These are phyloP conservation scores for Phaeophleospora eucalypticola DNA, from an alignment of 2,329 filamentous ascomycete genomes.

Conservation along the genomic window DNA sequence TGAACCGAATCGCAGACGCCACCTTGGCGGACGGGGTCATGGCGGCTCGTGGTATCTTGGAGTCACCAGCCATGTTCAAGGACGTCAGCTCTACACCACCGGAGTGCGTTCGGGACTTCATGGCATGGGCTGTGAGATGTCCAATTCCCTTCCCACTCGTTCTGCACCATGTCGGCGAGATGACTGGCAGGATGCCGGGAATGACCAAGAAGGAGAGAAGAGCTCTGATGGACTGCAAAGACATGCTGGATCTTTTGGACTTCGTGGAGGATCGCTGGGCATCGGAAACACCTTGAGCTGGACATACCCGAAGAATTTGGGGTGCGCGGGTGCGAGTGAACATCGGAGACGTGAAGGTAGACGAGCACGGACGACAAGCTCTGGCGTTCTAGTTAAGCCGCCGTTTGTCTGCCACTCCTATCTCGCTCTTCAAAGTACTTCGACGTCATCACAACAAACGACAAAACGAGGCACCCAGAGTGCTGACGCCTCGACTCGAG, in stretches of 20 bases:
- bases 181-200: conserved; percentile 57
- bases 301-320: not conserved
- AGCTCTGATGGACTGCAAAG: conserved; percentile 27
- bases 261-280: conserved; percentile 30
- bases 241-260: conserved; percentile 34
- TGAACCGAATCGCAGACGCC: conserved; percentile 28
- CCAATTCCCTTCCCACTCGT: conserved; percentile 62
- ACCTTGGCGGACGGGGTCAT: conserved; percentile 54
- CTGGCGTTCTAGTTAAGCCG: no score
- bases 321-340: not conserved
- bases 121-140: conserved; percentile 52
- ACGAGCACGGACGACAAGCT: no score
- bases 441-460: not conserved
- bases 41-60: conserved; percentile 64
- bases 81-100: conserved; percentile 56
- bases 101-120: conserved; percentile 60
- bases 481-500: no score
- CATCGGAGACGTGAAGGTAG: no score
- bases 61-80: conserved; percentile 64
- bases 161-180: conserved; percentile 64
- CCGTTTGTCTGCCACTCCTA: no score
- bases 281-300: not conserved
- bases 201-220: conserved; percentile 42
- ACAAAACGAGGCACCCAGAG: no score
- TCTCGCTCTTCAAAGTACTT: no score